phyloP scores from a whole-genome alignment of 2,329 filamentous ascomycete genomes.

The Aureobasidium vineae region DNA sequence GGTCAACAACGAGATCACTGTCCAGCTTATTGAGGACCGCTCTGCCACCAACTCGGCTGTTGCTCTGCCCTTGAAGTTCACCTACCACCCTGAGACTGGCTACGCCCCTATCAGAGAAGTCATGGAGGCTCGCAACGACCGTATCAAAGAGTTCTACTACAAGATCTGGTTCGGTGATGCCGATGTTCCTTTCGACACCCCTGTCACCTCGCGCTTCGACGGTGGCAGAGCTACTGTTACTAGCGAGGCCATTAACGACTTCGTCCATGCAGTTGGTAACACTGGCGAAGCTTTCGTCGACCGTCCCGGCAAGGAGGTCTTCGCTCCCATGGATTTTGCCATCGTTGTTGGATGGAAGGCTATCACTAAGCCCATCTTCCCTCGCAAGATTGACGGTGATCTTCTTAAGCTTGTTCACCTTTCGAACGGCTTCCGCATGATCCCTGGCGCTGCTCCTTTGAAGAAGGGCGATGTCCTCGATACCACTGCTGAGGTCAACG shows the following conservation, averaged over 20 bases:
- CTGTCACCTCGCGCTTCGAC: constrained; percentile 84
- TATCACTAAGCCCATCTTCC: constrained; percentile 99
- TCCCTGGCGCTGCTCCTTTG: constrained; percentile 88
- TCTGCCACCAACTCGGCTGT: constrained; percentile 80
- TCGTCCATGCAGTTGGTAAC: constrained; percentile 98
- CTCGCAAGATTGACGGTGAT: constrained; percentile 91
- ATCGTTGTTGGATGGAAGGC: constrained; percentile 64
- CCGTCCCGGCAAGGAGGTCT: constrained; percentile 87
- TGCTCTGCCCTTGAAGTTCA: constrained; percentile 83
- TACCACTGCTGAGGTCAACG: constrained; percentile 94
- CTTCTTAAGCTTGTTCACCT: constrained; percentile 93
- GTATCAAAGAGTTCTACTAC: constrained; percentile 99
- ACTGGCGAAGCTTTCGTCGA: constrained; percentile 97
- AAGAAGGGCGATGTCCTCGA: constrained; percentile 93
- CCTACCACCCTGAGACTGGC: constrained; percentile 89
- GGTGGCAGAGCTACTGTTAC: constrained; percentile 86
- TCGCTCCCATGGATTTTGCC: constrained; percentile 88
- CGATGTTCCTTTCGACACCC: constrained; percentile 74
- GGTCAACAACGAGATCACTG: constrained; percentile 73
- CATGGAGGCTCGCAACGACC: constrained; percentile 93
- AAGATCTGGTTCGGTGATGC: constrained; percentile 94
- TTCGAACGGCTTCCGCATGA: constrained; percentile 97
- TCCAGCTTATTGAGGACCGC: constrained; percentile 91
- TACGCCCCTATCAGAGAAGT: constrained; percentile 98
- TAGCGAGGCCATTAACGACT: constrained; percentile 92